These are phyloP conservation scores for Cercis canadensis DNA, from an alignment of 306 rosid species.

Conservation along the genomic window DNA sequence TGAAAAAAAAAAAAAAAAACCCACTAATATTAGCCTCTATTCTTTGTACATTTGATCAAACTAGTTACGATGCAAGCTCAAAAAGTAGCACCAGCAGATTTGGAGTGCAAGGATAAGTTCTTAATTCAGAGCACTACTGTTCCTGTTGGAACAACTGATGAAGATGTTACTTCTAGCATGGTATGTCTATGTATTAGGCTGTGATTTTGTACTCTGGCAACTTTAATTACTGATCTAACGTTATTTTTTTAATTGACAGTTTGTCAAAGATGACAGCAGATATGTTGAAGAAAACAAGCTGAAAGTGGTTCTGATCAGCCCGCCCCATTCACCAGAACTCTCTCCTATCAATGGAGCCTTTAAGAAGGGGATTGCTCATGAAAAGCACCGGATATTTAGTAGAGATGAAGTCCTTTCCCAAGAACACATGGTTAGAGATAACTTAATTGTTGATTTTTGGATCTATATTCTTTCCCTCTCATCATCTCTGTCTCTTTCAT, in stretches of 20 bases:
- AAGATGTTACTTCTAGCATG: constrained; percentile 73
- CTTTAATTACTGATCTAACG: constrained; percentile 32
- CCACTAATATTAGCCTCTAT: neutral
- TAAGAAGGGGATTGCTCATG: constrained; percentile 54
- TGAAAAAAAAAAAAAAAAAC: too few relatives aligned
- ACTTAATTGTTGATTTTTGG: constrained; percentile 31
- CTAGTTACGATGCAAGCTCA: constrained; percentile 91
- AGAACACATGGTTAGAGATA: constrained; percentile 59
- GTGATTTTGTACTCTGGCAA: constrained; percentile 17
- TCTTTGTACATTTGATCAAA: constrained; percentile 36
- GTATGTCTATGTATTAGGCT: constrained; percentile 54
- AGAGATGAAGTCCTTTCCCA: constrained; percentile 44
- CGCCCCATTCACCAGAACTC: constrained; percentile 60
- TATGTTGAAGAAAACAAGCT: constrained; percentile 80
- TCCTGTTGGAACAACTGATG: constrained; percentile 58
- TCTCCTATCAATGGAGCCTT: constrained; percentile 61
- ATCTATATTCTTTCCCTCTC: constrained; percentile 29
- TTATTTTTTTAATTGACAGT: constrained; percentile 52
- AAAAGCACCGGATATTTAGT: constrained; percentile 43
- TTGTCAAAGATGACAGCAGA: constrained; percentile 64
- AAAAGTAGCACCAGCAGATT: constrained; percentile 56
- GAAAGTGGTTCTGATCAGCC: constrained; percentile 70
- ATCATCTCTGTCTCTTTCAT: constrained; percentile 21
- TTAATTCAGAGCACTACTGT: constrained; percentile 82
- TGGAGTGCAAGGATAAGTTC: constrained; percentile 92